These are phyloP conservation scores for Teratosphaeriaceae sp. DNA, from an alignment of 2,329 filamentous ascomycete genomes.

Conservation along the genomic window DNA sequence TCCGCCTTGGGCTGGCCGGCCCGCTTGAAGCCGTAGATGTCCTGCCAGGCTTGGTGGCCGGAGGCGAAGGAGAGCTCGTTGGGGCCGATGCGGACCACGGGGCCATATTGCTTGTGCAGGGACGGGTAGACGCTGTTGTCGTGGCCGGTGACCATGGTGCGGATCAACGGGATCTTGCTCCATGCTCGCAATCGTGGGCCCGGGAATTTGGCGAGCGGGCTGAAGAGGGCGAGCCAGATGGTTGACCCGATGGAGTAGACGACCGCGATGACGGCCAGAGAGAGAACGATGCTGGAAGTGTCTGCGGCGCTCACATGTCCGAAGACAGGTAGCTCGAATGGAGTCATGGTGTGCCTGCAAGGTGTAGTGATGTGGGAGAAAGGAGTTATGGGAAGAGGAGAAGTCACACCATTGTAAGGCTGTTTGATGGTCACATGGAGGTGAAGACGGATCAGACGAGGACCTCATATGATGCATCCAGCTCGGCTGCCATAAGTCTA, in stretches of 20 bases:
- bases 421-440: no score
- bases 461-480: no score
- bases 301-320: no score
- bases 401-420: no score
- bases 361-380: no score
- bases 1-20: constrained; percentile 9
- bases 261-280: constrained; percentile 11
- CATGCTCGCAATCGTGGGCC: constrained; percentile 31
- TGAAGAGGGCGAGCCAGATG: constrained; percentile 37
- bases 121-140: constrained; percentile 10
- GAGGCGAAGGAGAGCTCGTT: constrained; percentile 32
- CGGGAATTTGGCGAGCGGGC: constrained; percentile 38
- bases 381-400: no score
- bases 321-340: no score
- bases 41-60: constrained; percentile 18
- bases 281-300: constrained; percentile 7
- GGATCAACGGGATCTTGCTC: constrained; percentile 15
- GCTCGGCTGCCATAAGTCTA: no score
- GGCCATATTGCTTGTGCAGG: constrained; percentile 33
- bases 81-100: constrained; percentile 35
- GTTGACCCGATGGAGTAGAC: constrained; percentile 10
- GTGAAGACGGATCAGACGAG: no score
- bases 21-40: constrained; percentile 24
- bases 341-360: no score
- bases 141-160: constrained; percentile 12